phyloP scores from a whole-genome alignment of 2,329 filamentous ascomycete species.

The Xylaria sp. region DNA sequence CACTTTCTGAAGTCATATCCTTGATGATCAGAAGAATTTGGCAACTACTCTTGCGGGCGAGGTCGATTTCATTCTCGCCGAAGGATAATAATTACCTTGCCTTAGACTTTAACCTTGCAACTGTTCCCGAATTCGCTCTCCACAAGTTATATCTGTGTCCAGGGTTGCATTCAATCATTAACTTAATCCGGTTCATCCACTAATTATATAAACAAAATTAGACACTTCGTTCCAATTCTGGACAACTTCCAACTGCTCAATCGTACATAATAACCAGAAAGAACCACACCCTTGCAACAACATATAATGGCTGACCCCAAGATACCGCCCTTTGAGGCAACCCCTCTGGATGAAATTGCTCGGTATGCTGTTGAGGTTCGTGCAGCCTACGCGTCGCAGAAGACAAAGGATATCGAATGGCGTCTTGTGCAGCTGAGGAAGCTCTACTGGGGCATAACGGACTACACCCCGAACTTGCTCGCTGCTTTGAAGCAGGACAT shows the following conservation, averaged over 20 bases:
- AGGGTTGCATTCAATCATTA: too few relatives aligned
- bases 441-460: conserved; percentile 91
- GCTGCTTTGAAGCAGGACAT: conserved; percentile 83
- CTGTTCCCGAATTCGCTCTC: background rate
- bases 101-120: background rate
- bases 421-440: conserved; percentile 88
- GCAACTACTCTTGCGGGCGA: background rate
- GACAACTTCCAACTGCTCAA: too few relatives aligned
- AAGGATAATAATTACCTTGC: background rate
- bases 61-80: background rate
- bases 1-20: background rate
- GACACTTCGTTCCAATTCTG: too few relatives aligned
- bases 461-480: conserved; percentile 77
- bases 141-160: background rate
- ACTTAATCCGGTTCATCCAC: background rate
- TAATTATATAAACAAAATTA: background rate
- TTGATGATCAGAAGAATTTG: background rate
- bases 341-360: conserved; percentile 74
- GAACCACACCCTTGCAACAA: background rate
- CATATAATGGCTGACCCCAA: conserved; percentile 50
- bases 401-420: conserved; percentile 85
- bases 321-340: conserved; percentile 67
- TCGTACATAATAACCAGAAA: background rate
- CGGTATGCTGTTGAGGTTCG: conserved; percentile 69
- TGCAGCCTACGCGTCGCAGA: conserved; percentile 78